Percentiles rank a stretch among this genome's conserved stretches.
Conservation (phyloP, 148 eudicot genomes). For the Selenicereus undatus region DNA sequence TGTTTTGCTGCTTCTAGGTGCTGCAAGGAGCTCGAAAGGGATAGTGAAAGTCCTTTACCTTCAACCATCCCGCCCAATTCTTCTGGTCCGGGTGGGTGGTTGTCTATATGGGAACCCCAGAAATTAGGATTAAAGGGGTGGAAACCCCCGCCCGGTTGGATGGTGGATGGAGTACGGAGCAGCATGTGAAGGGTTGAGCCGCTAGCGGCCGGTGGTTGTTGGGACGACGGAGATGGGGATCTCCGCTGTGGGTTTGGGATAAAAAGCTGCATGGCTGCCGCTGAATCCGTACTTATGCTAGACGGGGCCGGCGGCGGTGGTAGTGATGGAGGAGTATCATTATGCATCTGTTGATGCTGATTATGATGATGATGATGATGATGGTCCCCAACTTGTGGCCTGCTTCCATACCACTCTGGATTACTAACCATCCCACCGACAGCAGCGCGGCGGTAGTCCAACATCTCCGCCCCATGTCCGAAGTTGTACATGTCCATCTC, state of each 20-base stretch:
- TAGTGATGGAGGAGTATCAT: background rate
- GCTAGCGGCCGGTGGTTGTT: slow-evolving; percentile 19
- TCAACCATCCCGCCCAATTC: slow-evolving; percentile 31
- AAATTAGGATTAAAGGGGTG: slow-evolving; percentile 31
- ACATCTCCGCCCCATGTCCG: slow-evolving; percentile 26
- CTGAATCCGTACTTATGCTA: slow-evolving; percentile 40
- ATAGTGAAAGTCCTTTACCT: slow-evolving; percentile 71
- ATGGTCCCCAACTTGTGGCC: slow-evolving; percentile 7
- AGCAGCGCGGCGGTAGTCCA: slow-evolving; percentile 26
- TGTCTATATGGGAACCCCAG: slow-evolving; percentile 20
- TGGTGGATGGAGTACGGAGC: slow-evolving; percentile 29
- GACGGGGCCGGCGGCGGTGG: background rate
- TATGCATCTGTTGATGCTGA: slow-evolving; percentile 27
- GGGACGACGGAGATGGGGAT: slow-evolving; percentile 33
- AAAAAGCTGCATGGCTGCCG: slow-evolving; percentile 90
- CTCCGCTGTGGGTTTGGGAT: slow-evolving; percentile 52
- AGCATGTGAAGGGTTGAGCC: slow-evolving; percentile 44
- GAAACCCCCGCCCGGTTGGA: background rate
- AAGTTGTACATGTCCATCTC: slow-evolving; percentile 39
- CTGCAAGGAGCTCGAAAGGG: slow-evolving; percentile 48
- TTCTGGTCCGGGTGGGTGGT: slow-evolving; percentile 17
- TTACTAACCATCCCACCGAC: slow-evolving; percentile 16
- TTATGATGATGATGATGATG: slow-evolving; percentile 20
- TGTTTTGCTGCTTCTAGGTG: slow-evolving; percentile 40
- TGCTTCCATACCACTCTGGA: slow-evolving; percentile 19